These are phyloP conservation scores for Aspergillus viridinutans DNA, from an alignment of 2,329 filamentous ascomycete genomes.

Conservation along the genomic window DNA sequence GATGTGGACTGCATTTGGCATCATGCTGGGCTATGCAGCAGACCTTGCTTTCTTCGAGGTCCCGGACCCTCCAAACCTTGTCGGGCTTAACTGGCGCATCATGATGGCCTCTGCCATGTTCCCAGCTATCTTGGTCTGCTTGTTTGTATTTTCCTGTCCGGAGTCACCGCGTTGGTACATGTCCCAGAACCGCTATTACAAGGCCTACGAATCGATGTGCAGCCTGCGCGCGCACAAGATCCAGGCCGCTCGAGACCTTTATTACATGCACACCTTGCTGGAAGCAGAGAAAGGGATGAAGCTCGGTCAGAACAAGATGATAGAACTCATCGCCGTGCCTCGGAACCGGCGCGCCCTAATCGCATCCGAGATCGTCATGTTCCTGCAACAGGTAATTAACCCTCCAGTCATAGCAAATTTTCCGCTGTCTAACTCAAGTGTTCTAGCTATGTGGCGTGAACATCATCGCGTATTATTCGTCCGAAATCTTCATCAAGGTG, in stretches of 20 bases:
- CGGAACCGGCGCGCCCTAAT: slow-evolving; percentile 60
- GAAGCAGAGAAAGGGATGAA: slow-evolving; percentile 56
- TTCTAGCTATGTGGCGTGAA: slow-evolving; percentile 40
- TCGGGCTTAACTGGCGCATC: slow-evolving; percentile 61
- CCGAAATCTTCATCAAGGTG: slow-evolving; percentile 53
- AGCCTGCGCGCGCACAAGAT: slow-evolving; percentile 42
- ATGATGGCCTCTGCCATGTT: slow-evolving; percentile 67
- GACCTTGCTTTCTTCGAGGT: slow-evolving; percentile 60
- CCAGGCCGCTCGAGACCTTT: slow-evolving; percentile 44
- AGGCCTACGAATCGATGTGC: slow-evolving; percentile 42
- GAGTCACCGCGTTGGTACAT: slow-evolving; percentile 49
- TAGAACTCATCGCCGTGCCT: slow-evolving; percentile 57
- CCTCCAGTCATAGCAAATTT: background rate
- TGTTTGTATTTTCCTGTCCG: slow-evolving; percentile 61
- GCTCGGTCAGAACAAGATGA: slow-evolving; percentile 48
- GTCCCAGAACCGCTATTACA: slow-evolving; percentile 39
- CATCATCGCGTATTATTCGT: slow-evolving; percentile 58
- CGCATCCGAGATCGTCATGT: slow-evolving; percentile 62
- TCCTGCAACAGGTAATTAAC: slow-evolving; percentile 56
- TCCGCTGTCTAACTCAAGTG: background rate
- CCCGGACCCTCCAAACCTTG: slow-evolving; percentile 49
- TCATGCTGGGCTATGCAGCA: slow-evolving; percentile 55
- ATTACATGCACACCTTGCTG: slow-evolving; percentile 52
- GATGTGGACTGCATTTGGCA: slow-evolving; percentile 50
- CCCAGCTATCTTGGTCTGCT: slow-evolving; percentile 55